A percentile compares a stretch with the other conserved stretches of the same genome.
phyloP scores from a whole-genome alignment of 148 eudicot genomes.

The Fagopyrum homotropicum region DNA sequence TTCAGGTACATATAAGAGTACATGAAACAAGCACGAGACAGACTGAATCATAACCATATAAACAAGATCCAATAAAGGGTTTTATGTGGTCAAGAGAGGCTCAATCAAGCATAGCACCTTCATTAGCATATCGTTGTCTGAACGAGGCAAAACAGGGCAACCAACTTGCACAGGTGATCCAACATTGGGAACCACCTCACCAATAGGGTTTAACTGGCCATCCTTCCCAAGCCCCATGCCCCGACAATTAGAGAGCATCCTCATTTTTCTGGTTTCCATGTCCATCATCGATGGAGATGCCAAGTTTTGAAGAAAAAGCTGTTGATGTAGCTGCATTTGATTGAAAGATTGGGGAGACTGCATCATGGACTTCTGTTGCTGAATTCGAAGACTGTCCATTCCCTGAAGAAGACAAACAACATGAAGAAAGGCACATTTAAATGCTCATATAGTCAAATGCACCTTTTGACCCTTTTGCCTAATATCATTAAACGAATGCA shows the following conservation, averaged over 20 bases:
- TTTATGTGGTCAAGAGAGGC: not conserved
- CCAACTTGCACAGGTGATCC: conserved; percentile 65
- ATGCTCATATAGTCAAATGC: not conserved
- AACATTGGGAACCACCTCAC: conserved; percentile 47
- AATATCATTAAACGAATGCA: not conserved
- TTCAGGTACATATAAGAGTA: not conserved
- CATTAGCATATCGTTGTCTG: conserved; percentile 50
- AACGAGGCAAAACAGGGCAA: conserved; percentile 48
- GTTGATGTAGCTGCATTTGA: conserved; percentile 56
- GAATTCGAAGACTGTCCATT: conserved; percentile 42
- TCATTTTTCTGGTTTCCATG: conserved; percentile 45
- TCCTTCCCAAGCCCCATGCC: conserved; percentile 60
- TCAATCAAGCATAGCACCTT: conserved; percentile 26
- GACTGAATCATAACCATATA: not conserved
- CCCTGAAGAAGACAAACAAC: conserved; percentile 27
- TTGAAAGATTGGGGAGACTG: conserved; percentile 57
- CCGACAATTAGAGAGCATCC: conserved; percentile 45
- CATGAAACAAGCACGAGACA: not conserved
- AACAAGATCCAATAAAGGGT: not conserved
- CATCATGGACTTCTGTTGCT: conserved; percentile 48
- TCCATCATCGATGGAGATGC: conserved; percentile 57
- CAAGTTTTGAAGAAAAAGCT: conserved; percentile 42
- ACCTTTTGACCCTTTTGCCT: not conserved
- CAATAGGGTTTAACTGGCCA: conserved; percentile 47
- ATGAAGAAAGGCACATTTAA: not conserved